Percentiles rank a stretch among this genome's conserved stretches.
These are phyloP conservation scores for Boletus subparvulus DNA, from an alignment of 768 basidiomycete species.

Conservation along the genomic window DNA sequence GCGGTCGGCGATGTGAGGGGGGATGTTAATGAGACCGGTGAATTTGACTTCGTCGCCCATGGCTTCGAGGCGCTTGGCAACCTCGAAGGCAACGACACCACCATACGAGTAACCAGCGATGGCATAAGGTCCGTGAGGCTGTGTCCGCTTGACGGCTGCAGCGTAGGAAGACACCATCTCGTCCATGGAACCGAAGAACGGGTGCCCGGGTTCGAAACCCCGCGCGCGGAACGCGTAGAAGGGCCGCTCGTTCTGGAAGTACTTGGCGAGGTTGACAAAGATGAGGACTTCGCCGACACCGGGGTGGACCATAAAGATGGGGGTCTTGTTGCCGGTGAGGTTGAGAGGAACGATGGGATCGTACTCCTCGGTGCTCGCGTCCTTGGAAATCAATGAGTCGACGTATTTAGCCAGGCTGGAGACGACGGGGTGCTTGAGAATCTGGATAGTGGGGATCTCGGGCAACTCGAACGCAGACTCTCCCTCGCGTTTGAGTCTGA, in stretches of 20 bases:
- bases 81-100: constrained; percentile 44
- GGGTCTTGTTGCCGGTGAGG: too few relatives aligned
- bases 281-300: too few relatives aligned
- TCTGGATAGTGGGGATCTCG: too few relatives aligned
- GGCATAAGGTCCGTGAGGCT: constrained; percentile 40
- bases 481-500: too few relatives aligned
- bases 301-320: too few relatives aligned
- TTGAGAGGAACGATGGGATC: not conserved
- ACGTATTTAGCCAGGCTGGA: constrained; percentile 23
- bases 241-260: constrained; percentile 41
- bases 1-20: too few relatives aligned
- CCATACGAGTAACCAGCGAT: constrained; percentile 48
- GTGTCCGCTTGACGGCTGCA: constrained; percentile 32
- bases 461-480: too few relatives aligned
- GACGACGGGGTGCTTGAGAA: constrained; percentile 31
- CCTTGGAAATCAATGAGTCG: too few relatives aligned
- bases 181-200: constrained; percentile 35
- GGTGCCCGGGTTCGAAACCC: constrained; percentile 42
- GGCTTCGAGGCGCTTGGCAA: constrained; percentile 23
- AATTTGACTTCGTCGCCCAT: too few relatives aligned
- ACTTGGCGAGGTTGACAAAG: constrained; percentile 36
- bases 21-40: too few relatives aligned
- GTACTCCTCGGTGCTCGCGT: too few relatives aligned
- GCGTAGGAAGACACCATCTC: constrained; percentile 43
- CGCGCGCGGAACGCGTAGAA: constrained; percentile 46